Base-by-base conservation (phyloP, 176 grass and related monocot species). In the Thalia dealbata region DNA sequence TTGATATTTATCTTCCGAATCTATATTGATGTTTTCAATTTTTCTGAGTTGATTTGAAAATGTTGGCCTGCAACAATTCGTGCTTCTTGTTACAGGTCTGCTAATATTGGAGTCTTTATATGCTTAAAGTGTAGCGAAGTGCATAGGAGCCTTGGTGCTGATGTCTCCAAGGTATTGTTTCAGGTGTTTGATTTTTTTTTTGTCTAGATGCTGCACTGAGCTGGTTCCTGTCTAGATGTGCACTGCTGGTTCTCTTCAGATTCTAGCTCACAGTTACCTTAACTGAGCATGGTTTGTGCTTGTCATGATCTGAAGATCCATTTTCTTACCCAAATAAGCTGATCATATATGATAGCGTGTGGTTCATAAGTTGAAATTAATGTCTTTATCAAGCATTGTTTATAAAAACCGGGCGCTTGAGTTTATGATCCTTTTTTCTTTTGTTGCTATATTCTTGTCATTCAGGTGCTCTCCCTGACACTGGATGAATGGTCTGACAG, bases 111-210 rank as follows among this genome's bases (percentile, higher is more conserved):
- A 44, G 88, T 91, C 30, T 89, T 91, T 77, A 77, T 89, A 85
- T 96, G 92, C 75, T 74, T 96, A 62, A 96, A 96, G 74, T 96
- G 92, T 72, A 82, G 81, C 74, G 84, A 83, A 3, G 79, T 91
- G 51, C 92, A 96, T 74, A 86, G 92, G 76, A 87, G 84, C 63
- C 88, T 96, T 35, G 86, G 88, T 7, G 84, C 76, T 51, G 88
- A 96, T 67, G 67, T 91, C 29, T 96, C 92, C 41, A 89, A 91
- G 88, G 92, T 96, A 81, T 44, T 43, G 5, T 23, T 21, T 73
- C n/a, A 35, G 29, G 41, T 2, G 1, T 77, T 51, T 32, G 6
- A 64, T 80, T 30, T 26, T 0, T 43, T 68, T 5, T 14, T 38
- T 67, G 16, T 25, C 30, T 68, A n/a, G 65, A 42, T 43, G 65